Base-by-base conservation (phyloP, 345 rosid species). In the Eucalyptus regnans region DNA sequence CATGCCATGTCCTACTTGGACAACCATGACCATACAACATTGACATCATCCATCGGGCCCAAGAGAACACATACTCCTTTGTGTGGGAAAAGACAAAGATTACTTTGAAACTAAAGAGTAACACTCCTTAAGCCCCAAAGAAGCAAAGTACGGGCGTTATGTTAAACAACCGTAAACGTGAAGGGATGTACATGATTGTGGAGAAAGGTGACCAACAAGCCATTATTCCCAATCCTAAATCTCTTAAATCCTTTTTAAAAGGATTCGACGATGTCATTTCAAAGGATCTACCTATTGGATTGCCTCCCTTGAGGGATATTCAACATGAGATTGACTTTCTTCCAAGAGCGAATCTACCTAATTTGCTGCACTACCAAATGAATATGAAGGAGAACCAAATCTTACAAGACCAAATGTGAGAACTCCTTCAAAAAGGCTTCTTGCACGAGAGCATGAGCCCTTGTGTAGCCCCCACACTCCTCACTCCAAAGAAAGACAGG, bases 11-110 rank as follows among this genome's bases (percentile, higher is more conserved):
- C 8, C 46, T 90, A 10, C 27, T 87, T 31, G 89, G 86, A 18
- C 18, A 60, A 18, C 84, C 89, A 18, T 87, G 91, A 87, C 85
- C 87, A 17, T 90, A 56, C 22, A 87, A 90, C 29, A 20, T 29
- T 46, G 22, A 87, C 50, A 83, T 87, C 22, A 51, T 18, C 10
- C 87, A 90, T 54, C 7, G 1, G 0, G 85, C 87, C 56, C n/a
- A 43, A 60, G 66, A 87, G 16, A 87, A 90, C 50, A 33, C 37
- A 3, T 87, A 49, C 50, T 41, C 31, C 37, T 44, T 48, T 27
- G n/a, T 85, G 12, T 46, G 52, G 4, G 14, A 85, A 27, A 51
- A 52, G 10, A 50, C 52, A 15, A 44, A 60, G 20, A 9, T 37
- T 86, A 68, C 87, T 9, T 50, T 62, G 5, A 62, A 49, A 14